Conservation (phyloP, 441 rosid species). For the Corymbia calophylla region DNA sequence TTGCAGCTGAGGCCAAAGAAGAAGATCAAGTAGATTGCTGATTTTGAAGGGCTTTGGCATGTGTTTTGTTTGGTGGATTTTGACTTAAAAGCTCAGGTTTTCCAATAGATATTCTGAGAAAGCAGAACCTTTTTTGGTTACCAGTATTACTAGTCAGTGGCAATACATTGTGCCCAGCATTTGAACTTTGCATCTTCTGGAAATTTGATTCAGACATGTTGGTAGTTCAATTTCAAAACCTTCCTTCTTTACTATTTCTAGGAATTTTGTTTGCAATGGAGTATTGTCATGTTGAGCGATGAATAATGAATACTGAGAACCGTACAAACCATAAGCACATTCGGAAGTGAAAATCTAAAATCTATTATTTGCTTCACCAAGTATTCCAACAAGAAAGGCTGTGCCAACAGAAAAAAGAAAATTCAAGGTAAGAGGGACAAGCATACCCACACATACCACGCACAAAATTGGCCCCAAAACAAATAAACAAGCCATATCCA, state of each 20-base stretch:
- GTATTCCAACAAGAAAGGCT: background rate
- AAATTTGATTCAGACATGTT: background rate
- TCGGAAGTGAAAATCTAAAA: background rate
- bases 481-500: background rate
- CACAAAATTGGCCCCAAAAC: background rate
- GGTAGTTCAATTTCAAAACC: background rate
- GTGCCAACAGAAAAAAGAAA: background rate
- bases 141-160: background rate
- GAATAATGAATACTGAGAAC: background rate
- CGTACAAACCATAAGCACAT: background rate
- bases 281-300: background rate
- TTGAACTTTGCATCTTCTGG: background rate
- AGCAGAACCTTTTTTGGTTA: background rate
- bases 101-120: background rate
- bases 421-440: background rate
- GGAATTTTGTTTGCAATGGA: background rate
- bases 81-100: background rate
- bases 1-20: slow-evolving; percentile 82
- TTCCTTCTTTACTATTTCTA: background rate
- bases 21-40: slow-evolving; percentile 50
- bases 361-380: background rate
- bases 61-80: background rate
- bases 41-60: background rate
- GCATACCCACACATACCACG: too few relatives aligned
- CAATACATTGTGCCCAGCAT: background rate